Evolutionary conservation across 2,329 filamentous ascomycete species (phyloP), one percentile per base, ranked within the genome.

Genomic region (Nectriaceae sp.): DNA sequence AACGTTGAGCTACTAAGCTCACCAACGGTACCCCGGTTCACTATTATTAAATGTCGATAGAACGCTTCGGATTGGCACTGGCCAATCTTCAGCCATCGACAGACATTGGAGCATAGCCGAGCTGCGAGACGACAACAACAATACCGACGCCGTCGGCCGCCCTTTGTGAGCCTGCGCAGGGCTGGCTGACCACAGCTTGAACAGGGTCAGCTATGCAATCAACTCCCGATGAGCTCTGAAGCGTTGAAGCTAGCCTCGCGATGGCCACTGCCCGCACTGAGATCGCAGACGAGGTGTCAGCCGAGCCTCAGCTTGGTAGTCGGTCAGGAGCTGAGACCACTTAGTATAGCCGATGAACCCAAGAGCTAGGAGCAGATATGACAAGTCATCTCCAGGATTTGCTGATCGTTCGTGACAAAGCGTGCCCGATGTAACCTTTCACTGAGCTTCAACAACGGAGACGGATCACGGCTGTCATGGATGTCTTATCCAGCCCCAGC

Each of bases 401-500:
- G 39, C 41, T 41, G n/a, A n/a, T n/a, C n/a, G n/a, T 29, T 29
- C 6, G 24, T 29, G 13, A 29, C 6, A 29, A 29, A 29, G 24
- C 6, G 24, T 6, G 6, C 24, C 6, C 24, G 13, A 29, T 6
- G 24, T 13, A 6, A 29, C 13, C 24, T 29, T n/a, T 29, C 24
- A 29, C 24, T 29, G 13, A 29, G 24, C n/a, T n/a, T n/a, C n/a
- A n/a, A n/a, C n/a, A n/a, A n/a, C n/a, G n/a, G n/a, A n/a, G n/a
- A n/a, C n/a, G n/a, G n/a, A n/a, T 45, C 39, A 53, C 48, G 39
- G 46, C 35, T 20, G 40, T 51, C 48, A 54, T 48, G 44, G 44
- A 42, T 44, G 29, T 45, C 36, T 50, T 35, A 29, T 29, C 38
- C 31, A 47, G 44, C 56, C 58, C 49, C 49, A 56, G 49, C 39